Base-by-base conservation (phyloP, 2,329 filamentous ascomycete species). In the Tolypocladium tropicale region DNA sequence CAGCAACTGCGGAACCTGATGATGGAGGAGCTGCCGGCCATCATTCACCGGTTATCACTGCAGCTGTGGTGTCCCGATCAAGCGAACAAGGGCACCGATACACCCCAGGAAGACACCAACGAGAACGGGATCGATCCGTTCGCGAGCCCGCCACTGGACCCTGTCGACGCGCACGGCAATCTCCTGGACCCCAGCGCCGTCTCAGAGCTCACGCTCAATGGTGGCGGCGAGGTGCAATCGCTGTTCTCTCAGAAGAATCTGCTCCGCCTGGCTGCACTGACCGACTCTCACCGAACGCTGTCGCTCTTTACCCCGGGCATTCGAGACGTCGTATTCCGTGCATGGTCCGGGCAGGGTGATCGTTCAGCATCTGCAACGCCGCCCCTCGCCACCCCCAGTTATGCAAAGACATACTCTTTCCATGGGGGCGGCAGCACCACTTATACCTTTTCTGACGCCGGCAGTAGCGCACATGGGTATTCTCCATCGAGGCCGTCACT, bases 21-120 rank as follows among this genome's bases (percentile, higher is more conserved):
- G 78, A 97, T 97, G 91, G 93, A 99, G 61, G 94, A 99, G 70
- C 75, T 99, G 28, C 94, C 94, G 0, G 92, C 93, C 52, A 97
- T 97, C 58, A 96, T 99, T 59, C 94, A 99, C 72, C 84, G 91
- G 53, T 75, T 99, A 23, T 97, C 93, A 0, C 76, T 97, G 56
- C 85, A 89, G 61, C 73, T 96, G 53, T 96, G 91, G 86, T 94
- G 90, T 55, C 90, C 92, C 0, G 93, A 97, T 63, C 90, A 94
- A 68, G 69, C 65, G 36, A 71, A 69, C 55, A 72, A 73, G 62
- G 81, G 80, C 57, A 76, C 63, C 1, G 68, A 83, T 39, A 68
- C 75, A 21, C 73, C 78, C 23, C 76, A 74, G 56, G 78, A 78
- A 57, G 72, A 75, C 30, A 64, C 72, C 50, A 72, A 85, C 61